Base-by-base conservation (phyloP, 306 rosid genomes). In the Sindora glabra region DNA sequence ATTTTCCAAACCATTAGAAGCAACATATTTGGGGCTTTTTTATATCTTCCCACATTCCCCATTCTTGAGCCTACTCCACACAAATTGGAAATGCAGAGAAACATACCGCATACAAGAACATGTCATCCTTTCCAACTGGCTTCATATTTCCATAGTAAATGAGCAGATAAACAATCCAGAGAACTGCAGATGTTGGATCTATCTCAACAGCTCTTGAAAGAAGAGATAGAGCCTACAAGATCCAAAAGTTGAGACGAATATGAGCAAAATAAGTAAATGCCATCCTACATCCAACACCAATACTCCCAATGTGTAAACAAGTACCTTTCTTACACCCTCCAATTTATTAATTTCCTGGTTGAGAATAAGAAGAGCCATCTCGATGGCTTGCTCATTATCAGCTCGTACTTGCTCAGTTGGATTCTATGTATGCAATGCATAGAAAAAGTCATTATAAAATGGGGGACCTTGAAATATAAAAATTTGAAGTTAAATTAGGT, bases 41-140 rank as follows among this genome's bases (percentile, higher is more conserved):
- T 6, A 51, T 24, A 57, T 54, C 47, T 55, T 50, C 30, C 52
- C 57, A 57, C 49, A 26, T 11, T 15, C 36, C 29, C 19, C 48
- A 61, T 40, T 47, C 62, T 72, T 49, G 54, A 62, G 42, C 58
- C 68, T 34, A 61, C 51, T 56, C 55, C 47, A 40, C 51, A 14
- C 6, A 66, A 73, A 47, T 18, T 64, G 48, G 56, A 80, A 67
- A 69, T 16, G 69, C 65, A 46, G 17, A 76, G 68, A 66, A 66
- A 66, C 95, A 69, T 88, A 92, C 98, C 98, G 92, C 95, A 81
- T 54, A 73, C 58, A 83, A 73, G 74, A 85, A 83, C 85, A 88
- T 86, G 82, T 92, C 98, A 80, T 92, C 96, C 83, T 74, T 75
- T 83, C 76, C 94, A 56, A 70, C 48, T 56, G 85, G 67, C 70